Evolutionary conservation across 352 stramenopile genomes (phyloP), one percentile per base, ranked within the genome.

Genomic region (Pythium brassicae): DNA sequence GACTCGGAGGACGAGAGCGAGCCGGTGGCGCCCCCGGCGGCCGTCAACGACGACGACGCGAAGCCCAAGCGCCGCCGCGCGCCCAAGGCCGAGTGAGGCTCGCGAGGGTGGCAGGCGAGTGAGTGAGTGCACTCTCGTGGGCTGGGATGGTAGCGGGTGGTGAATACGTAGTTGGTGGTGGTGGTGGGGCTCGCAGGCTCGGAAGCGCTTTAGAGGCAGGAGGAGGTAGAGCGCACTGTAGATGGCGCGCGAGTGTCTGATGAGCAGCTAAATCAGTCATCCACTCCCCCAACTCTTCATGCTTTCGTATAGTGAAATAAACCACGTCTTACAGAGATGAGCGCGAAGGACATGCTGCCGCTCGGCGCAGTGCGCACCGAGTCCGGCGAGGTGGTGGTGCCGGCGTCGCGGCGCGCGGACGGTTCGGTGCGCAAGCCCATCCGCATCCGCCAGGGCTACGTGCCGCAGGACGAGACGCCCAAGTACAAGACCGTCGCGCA

Each of bases 391-490:
- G 79, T 91, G 19, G 68, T 90, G 46, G 76, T 94, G 45, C 80
- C 82, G 14, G 69, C 71, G 51, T 87, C 71, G 23, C 62, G 56
- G 23, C 78, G 84, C 23, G 73, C 85, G 4, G 81, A 95, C 64
- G 85, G 85, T 1, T 89, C 83, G 0, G 71, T 80, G 52, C 80
- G 85, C 49, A 92, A 92, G 60, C 51, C 80, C 26, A 88, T 95
- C 50, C 80, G 82, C 55, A 87, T 95, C 59, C 85, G 85, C 32
- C 62, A 86, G 63, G 83, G 83, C 53, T 92, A 91, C 61, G 68
- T 92, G 44, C 80, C 81, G 46, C 83, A 91, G 64, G 85, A 95
- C 53, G 85, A 95, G 60, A 68, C 89, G 50, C 74, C 78, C 51
- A 81, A 80, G 50, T 94, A 94, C 69, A 87, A 89, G 58, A 85